phyloP scores from a whole-genome alignment of 2,329 filamentous ascomycete species.

The Lasiodiplodia citricola region DNA sequence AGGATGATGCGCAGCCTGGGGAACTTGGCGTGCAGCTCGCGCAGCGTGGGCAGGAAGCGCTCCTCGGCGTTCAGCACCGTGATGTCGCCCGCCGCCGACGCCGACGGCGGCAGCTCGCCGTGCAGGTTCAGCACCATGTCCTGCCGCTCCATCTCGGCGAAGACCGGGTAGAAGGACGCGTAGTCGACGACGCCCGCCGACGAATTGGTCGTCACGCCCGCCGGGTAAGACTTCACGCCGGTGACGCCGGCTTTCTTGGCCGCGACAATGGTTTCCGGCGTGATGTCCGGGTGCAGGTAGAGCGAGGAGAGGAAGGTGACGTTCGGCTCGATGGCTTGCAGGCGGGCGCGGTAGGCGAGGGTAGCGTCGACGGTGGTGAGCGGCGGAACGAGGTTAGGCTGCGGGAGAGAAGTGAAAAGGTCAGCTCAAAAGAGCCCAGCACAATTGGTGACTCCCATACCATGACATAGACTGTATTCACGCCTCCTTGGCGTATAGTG shows the following conservation, averaged over 20 bases:
- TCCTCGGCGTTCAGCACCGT: constrained; percentile 70
- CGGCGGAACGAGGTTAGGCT: constrained; percentile 59
- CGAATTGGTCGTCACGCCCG: constrained; percentile 58
- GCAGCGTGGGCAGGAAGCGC: constrained; percentile 80
- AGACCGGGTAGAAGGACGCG: constrained; percentile 75
- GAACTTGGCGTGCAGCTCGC: constrained; percentile 74
- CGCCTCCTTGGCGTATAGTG: constrained; percentile 57
- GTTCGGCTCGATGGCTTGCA: constrained; percentile 53
- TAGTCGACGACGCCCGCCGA: constrained; percentile 72
- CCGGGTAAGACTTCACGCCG: constrained; percentile 73
- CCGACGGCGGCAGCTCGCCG: constrained; percentile 74
- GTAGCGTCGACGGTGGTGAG: constrained; percentile 56
- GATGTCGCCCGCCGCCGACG: constrained; percentile 35
- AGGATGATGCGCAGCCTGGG: constrained; percentile 70
- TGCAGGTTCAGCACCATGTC: constrained; percentile 91
- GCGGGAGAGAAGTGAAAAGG: neutral
- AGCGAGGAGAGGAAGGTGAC: constrained; percentile 59
- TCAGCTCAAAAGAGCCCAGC: neutral
- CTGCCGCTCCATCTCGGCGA: constrained; percentile 86
- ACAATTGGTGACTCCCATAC: constrained; percentile 34
- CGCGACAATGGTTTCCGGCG: constrained; percentile 65
- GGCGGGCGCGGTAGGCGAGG: constrained; percentile 51
- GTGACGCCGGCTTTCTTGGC: constrained; percentile 74
- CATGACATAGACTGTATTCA: constrained; percentile 61
- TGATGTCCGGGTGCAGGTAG: constrained; percentile 56